Percentiles rank a stretch among this genome's conserved stretches.
These are phyloP conservation scores for Pezicula rhizophila DNA, from an alignment of 2,329 filamentous ascomycete genomes.

Conservation along the genomic window DNA sequence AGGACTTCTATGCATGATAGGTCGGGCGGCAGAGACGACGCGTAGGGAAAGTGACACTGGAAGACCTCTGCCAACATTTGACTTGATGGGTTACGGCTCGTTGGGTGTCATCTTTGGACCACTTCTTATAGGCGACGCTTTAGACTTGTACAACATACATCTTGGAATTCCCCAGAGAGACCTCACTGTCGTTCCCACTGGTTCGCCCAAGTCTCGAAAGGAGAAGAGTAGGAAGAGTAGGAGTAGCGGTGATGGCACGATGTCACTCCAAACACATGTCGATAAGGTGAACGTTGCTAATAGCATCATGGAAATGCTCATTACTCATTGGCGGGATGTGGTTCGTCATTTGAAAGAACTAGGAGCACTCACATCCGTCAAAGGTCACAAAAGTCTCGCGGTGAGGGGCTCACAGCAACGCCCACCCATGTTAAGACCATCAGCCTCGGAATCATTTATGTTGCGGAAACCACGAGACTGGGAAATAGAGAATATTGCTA, in stretches of 20 bases:
- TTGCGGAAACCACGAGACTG: constrained; percentile 33
- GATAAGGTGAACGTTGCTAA: constrained; percentile 55
- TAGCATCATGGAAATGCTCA: constrained; percentile 57
- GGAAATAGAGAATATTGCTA: constrained; percentile 18
- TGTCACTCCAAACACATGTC: constrained; percentile 26
- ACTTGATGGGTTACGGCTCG: constrained; percentile 58
- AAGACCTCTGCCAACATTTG: constrained; percentile 45
- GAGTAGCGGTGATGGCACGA: constrained; percentile 14
- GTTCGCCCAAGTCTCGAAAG: constrained; percentile 35
- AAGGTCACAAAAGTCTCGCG: constrained; percentile 8
- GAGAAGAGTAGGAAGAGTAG: constrained; percentile 32
- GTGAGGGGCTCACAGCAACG: constrained; percentile 7
- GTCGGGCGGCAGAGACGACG: constrained; percentile 47
- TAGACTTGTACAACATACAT: constrained; percentile 41
- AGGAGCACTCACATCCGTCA: constrained; percentile 10
- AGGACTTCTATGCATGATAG: constrained; percentile 57
- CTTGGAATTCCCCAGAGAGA: constrained; percentile 20
- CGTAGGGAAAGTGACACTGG: constrained; percentile 46
- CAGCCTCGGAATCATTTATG: constrained; percentile 35
- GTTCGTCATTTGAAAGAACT: constrained; percentile 53
- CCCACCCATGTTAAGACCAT: constrained; percentile 29
- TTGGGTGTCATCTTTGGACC: constrained; percentile 62
- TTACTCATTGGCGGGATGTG: constrained; percentile 59
- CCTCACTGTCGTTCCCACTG: constrained; percentile 22
- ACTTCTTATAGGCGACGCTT: constrained; percentile 51